Evolutionary conservation across 139 green algal genomes (phyloP).

Genomic region (Chlamydomonas applanata): DNA sequence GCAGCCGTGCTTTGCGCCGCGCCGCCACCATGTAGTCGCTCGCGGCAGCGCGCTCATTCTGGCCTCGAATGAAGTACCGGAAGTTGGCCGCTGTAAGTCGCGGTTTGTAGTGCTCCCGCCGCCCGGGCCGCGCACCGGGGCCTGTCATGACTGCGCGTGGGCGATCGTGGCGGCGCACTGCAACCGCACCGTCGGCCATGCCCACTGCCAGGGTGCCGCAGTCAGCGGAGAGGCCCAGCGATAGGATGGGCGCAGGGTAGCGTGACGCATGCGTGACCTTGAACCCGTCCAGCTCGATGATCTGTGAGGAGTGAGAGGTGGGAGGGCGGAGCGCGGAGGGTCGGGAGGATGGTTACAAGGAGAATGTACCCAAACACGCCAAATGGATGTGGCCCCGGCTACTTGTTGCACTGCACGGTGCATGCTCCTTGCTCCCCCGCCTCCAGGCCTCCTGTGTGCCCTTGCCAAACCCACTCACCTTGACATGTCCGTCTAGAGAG

Average conservation of each 20-base stretch:
- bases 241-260: slow-evolving; percentile 79
- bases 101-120: slow-evolving; percentile 6
- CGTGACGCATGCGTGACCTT: slow-evolving; percentile 70
- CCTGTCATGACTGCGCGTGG: background rate
- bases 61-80: slow-evolving; percentile 81
- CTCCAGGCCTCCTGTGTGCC: too few relatives aligned
- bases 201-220: slow-evolving; percentile 80
- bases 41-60: slow-evolving; percentile 52
- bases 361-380: too few relatives aligned
- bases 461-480: slow-evolving; percentile 61
- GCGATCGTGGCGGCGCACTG: slow-evolving; percentile 53
- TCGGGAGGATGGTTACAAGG: too few relatives aligned
- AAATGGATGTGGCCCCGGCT: too few relatives aligned
- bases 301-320: too few relatives aligned
- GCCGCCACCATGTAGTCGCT: slow-evolving; percentile 58
- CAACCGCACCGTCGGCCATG: slow-evolving; percentile 79
- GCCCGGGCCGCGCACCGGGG: background rate
- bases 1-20: slow-evolving; percentile 49
- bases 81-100: slow-evolving; percentile 10
- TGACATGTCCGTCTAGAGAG: slow-evolving; percentile 91
- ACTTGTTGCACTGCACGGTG: too few relatives aligned
- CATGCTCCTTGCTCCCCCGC: too few relatives aligned
- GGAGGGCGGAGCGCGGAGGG: background rate
- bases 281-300: slow-evolving; percentile 87
- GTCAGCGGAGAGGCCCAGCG: slow-evolving; percentile 71